A percentile compares a stretch with the other conserved stretches of the same genome.
Evolutionary conservation across 805 yeast species (phyloP).

Genomic region (Zygoascus flipseniorum): DNA sequence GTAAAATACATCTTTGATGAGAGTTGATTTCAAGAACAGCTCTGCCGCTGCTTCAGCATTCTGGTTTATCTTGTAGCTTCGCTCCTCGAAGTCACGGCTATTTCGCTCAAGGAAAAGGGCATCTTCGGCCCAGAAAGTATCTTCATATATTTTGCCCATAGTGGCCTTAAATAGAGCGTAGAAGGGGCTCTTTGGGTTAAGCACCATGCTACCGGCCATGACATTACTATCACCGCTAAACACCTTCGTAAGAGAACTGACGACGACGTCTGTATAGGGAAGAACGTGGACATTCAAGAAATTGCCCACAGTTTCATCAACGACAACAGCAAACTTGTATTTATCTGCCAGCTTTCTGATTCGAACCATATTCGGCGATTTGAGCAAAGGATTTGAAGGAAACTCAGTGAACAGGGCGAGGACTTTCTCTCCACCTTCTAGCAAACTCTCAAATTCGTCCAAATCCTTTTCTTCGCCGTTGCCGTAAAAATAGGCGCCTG

Average conservation of each 20-base stretch:
- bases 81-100: slow-evolving; percentile 73
- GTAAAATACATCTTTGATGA: slow-evolving; percentile 60
- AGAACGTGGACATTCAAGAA: slow-evolving; percentile 74
- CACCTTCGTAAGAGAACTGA: slow-evolving; percentile 80
- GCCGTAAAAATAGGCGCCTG: slow-evolving; percentile 82
- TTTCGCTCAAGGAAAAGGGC: slow-evolving; percentile 87
- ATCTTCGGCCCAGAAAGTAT: slow-evolving; percentile 86
- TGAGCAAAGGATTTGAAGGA: slow-evolving; percentile 89
- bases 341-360: slow-evolving; percentile 58
- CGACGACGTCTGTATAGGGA: slow-evolving; percentile 79
- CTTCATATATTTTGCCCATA: slow-evolving; percentile 53
- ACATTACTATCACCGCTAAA: slow-evolving; percentile 94
- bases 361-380: slow-evolving; percentile 67
- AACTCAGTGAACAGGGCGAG: slow-evolving; percentile 82
- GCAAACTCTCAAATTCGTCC: slow-evolving; percentile 51
- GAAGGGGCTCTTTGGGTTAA: slow-evolving; percentile 55
- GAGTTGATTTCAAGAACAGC: slow-evolving; percentile 23
- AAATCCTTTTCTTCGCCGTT: slow-evolving; percentile 64
- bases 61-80: slow-evolving; percentile 39
- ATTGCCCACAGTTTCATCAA: slow-evolving; percentile 94
- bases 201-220: slow-evolving; percentile 82
- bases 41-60: slow-evolving; percentile 34
- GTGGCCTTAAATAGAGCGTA: slow-evolving; percentile 44
- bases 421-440: slow-evolving; percentile 59
- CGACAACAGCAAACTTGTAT: slow-evolving; percentile 67